phyloP scores from a whole-genome alignment of 2,329 filamentous ascomycete genomes.

The Exophiala calicioides region DNA sequence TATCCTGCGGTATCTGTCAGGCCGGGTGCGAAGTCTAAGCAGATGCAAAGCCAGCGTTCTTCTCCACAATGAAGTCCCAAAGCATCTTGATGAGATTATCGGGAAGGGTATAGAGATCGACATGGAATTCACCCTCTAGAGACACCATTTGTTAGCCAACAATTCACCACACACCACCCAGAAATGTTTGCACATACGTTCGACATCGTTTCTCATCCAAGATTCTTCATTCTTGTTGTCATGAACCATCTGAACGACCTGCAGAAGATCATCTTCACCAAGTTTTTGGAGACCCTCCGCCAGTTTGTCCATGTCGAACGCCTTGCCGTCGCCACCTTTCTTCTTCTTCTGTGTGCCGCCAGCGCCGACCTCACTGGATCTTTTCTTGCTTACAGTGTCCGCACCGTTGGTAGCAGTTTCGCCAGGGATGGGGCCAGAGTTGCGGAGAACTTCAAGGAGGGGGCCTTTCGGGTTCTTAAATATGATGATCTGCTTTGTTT shows the following conservation, averaged over 20 bases:
- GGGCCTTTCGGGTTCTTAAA: slow-evolving; percentile 78
- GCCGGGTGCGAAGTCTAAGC: too few species aligned
- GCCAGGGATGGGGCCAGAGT: slow-evolving; percentile 81
- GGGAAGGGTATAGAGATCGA: slow-evolving; percentile 96
- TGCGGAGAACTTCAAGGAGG: slow-evolving; percentile 75
- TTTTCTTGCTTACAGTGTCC: slow-evolving; percentile 63
- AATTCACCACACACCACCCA: background rate
- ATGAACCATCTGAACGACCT: slow-evolving; percentile 96
- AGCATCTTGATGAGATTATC: slow-evolving; percentile 87
- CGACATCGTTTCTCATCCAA: slow-evolving; percentile 95
- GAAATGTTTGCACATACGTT: slow-evolving; percentile 63
- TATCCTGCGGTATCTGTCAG: too few species aligned
- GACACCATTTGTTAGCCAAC: slow-evolving; percentile 33
- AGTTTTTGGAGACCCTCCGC: slow-evolving; percentile 88
- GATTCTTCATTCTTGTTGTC: slow-evolving; percentile 94
- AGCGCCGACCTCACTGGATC: slow-evolving; percentile 40
- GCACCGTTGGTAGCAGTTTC: slow-evolving; percentile 59
- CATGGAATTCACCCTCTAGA: slow-evolving; percentile 91
- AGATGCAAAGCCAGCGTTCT: slow-evolving; percentile 32
- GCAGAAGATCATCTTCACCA: slow-evolving; percentile 86
- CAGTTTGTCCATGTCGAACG: slow-evolving; percentile 92
- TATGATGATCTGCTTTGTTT: slow-evolving; percentile 73
- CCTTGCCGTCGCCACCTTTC: slow-evolving; percentile 63
- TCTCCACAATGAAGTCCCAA: slow-evolving; percentile 75
- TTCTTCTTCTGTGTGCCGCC: slow-evolving; percentile 70